Evolutionary conservation across 2,329 filamentous ascomycete species (phyloP).

Genomic region (Aspergillus eucalypticola): DNA sequence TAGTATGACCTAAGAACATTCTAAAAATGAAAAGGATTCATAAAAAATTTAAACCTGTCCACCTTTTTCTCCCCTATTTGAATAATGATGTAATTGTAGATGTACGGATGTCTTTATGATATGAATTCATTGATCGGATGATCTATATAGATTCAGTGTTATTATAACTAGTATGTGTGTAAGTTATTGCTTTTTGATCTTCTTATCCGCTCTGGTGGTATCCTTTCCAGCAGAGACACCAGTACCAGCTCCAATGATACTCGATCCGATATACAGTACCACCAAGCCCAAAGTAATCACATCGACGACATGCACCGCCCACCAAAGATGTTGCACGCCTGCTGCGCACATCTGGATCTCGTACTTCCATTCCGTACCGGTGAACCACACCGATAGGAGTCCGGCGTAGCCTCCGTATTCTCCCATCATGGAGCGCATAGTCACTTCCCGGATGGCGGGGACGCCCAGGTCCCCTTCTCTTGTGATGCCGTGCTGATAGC

Average conservation of each 20-base stretch:
- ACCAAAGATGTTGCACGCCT: slow-evolving; percentile 91
- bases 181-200: not conserved
- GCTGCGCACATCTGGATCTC: slow-evolving; percentile 77
- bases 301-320: slow-evolving; percentile 78
- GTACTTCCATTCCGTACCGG: slow-evolving; percentile 75
- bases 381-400: slow-evolving; percentile 86
- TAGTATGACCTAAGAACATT: slow-evolving; percentile 3
- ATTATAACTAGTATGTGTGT: not conserved
- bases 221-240: slow-evolving; percentile 1
- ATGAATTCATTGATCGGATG: not conserved
- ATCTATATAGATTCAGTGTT: not conserved
- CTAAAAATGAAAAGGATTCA: slow-evolving; percentile 12
- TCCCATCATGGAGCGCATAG: slow-evolving; percentile 98
- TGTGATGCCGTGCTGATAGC: slow-evolving; percentile 20
- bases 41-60: slow-evolving; percentile 9
- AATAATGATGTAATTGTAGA: not conserved
- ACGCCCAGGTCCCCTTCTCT: slow-evolving; percentile 2
- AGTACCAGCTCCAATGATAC: not conserved
- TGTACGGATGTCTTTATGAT: not conserved
- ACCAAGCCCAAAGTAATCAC: slow-evolving; percentile 43
- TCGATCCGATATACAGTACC: not conserved
- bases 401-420: slow-evolving; percentile 91
- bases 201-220: not conserved
- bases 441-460: slow-evolving; percentile 74
- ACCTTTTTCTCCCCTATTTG: not conserved